phyloP scores from a whole-genome alignment of 345 rosid genomes.

The Populus tremula region DNA sequence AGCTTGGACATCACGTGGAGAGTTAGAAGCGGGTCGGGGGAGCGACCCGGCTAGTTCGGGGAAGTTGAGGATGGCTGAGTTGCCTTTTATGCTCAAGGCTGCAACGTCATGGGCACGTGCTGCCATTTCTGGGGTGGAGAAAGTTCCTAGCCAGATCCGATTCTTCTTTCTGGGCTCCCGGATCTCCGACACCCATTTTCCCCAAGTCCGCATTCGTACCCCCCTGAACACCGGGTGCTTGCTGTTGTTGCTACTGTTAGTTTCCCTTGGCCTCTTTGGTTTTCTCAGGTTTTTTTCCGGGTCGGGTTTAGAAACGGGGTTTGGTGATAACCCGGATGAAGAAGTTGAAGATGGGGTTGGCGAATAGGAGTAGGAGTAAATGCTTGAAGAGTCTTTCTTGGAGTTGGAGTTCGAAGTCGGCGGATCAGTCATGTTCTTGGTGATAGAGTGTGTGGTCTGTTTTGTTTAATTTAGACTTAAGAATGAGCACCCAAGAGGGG shows the following conservation, averaged over 20 bases:
- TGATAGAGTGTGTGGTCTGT: neutral
- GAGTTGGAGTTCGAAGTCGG: constrained; percentile 1
- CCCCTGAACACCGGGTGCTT: constrained; percentile 71
- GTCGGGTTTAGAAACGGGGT: constrained; percentile 2
- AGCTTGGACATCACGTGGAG: constrained; percentile 86
- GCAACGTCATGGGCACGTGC: constrained; percentile 99
- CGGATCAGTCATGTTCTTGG: constrained; percentile 3
- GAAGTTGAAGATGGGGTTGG: constrained; percentile 8
- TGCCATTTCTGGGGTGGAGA: constrained; percentile 87
- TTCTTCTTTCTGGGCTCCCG: constrained; percentile 90
- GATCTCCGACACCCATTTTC: constrained; percentile 99
- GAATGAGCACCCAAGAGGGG: neutral
- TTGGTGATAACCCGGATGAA: constrained; percentile 10
- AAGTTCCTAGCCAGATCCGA: constrained; percentile 97
- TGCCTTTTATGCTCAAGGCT: constrained; percentile 76
- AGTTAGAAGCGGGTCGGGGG: constrained; percentile 72
- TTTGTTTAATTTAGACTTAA: too few relatives aligned
- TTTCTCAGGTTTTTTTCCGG: constrained; percentile 1
- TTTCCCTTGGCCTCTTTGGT: neutral
- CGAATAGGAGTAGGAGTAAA: constrained; percentile 13
- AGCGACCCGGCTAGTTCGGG: constrained; percentile 67
- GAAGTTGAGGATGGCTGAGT: constrained; percentile 77
- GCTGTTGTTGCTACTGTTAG: constrained; percentile 16
- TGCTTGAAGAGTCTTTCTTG: constrained; percentile 11
- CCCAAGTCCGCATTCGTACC: constrained; percentile 92